Percentiles rank a stretch among this genome's conserved stretches.
Conservation (phyloP, 2,329 filamentous ascomycete genomes). For the Didymella segeticola region DNA sequence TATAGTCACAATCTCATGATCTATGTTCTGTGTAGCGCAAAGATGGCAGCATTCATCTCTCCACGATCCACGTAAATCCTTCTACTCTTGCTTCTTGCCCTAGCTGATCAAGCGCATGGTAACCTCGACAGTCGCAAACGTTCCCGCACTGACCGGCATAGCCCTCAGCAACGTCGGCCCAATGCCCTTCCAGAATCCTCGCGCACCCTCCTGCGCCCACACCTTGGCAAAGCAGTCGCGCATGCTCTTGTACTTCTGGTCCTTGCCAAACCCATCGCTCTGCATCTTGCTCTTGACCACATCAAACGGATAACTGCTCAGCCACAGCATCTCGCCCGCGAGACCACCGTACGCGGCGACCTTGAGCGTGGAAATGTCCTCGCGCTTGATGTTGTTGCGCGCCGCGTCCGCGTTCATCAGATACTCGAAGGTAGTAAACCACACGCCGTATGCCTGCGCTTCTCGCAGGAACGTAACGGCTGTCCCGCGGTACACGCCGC, state of each 20-base stretch:
- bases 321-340: constrained; percentile 92
- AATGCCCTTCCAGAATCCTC: constrained; percentile 95
- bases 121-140: constrained; percentile 74
- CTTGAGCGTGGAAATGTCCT: constrained; percentile 82
- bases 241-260: constrained; percentile 80
- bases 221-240: constrained; percentile 87
- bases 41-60: too few relatives aligned
- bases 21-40: too few relatives aligned
- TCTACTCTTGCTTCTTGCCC: too few relatives aligned
- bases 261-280: constrained; percentile 83
- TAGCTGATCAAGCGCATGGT: constrained; percentile 33
- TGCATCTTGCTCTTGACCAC: constrained; percentile 99
- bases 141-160: constrained; percentile 97
- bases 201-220: constrained; percentile 74
- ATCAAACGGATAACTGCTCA: constrained; percentile 93
- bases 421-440: constrained; percentile 95
- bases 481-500: constrained; percentile 85
- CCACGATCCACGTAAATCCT: too few relatives aligned
- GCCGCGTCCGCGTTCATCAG: constrained; percentile 89
- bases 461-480: constrained; percentile 86
- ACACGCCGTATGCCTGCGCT: constrained; percentile 91
- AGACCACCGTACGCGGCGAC: constrained; percentile 91
- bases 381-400: constrained; percentile 76
- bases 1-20: too few relatives aligned
- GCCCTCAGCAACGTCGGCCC: constrained; percentile 89